Conservation (phyloP, 495 filamentous ascomycete species). For the Chaetomium tenue region DNA sequence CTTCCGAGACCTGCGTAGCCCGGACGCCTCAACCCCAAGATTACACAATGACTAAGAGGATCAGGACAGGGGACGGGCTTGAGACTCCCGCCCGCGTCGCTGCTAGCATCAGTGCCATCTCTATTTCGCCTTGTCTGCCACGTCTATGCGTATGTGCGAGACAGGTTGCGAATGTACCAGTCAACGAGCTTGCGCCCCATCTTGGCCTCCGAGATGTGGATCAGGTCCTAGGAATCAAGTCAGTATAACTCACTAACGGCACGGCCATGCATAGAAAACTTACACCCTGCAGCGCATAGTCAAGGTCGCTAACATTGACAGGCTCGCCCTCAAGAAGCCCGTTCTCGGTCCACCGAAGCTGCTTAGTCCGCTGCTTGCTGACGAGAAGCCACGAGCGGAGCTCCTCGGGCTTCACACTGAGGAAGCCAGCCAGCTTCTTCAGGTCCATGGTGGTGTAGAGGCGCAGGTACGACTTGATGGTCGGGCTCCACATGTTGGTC, state of each 20-base stretch:
- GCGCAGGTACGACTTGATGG: slow-evolving; percentile 94
- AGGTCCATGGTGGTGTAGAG: slow-evolving; percentile 99
- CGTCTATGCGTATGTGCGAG: slow-evolving; percentile 69
- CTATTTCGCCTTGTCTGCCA: too few species aligned
- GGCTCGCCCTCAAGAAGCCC: slow-evolving; percentile 88
- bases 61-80: neutral
- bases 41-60: slow-evolving; percentile 16
- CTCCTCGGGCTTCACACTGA: slow-evolving; percentile 91
- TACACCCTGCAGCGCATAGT: slow-evolving; percentile 93
- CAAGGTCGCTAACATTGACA: slow-evolving; percentile 85
- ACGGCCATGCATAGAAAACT: slow-evolving; percentile 36
- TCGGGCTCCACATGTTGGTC: slow-evolving; percentile 92
- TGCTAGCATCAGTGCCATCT: slow-evolving; percentile 1
- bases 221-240: slow-evolving; percentile 64
- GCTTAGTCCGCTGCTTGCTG: slow-evolving; percentile 97
- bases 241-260: slow-evolving; percentile 23
- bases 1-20: slow-evolving; percentile 12
- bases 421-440: slow-evolving; percentile 95
- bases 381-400: slow-evolving; percentile 86
- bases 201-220: slow-evolving; percentile 98
- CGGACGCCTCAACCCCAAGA: slow-evolving; percentile 10
- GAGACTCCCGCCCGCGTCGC: neutral
- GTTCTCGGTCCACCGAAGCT: slow-evolving; percentile 90
- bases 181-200: slow-evolving; percentile 93
- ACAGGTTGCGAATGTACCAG: slow-evolving; percentile 97